Evolutionary conservation across 2,329 filamentous ascomycete species (phyloP).

Genomic region (Pseudopithomyces chartarum): DNA sequence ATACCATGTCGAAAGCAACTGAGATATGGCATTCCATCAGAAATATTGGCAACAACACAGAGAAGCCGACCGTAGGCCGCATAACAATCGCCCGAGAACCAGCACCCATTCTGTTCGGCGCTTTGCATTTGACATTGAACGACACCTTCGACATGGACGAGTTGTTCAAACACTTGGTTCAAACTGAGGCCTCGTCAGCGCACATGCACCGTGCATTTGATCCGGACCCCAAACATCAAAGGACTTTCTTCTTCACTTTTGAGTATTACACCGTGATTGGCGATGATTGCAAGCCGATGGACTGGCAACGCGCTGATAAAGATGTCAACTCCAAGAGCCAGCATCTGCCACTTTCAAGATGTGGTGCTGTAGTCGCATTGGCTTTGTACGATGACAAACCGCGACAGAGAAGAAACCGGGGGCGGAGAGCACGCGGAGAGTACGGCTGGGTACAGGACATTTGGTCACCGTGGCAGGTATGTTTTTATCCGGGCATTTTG

Average conservation of each 20-base stretch:
- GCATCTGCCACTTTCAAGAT: constrained; percentile 65
- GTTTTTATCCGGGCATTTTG: neutral
- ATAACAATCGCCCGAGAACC: constrained; percentile 67
- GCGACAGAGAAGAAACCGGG: constrained; percentile 55
- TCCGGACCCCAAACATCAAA: constrained; percentile 53
- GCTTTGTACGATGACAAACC: constrained; percentile 60
- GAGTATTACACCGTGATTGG: constrained; percentile 69
- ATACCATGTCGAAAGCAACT: constrained; percentile 40
- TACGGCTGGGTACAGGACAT: constrained; percentile 62
- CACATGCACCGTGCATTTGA: constrained; percentile 59
- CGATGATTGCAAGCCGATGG: constrained; percentile 60
- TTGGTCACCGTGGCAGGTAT: constrained; percentile 65
- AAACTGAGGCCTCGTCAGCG: constrained; percentile 51
- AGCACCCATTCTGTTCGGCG: constrained; percentile 63
- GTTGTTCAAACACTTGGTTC: constrained; percentile 60
- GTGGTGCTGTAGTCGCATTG: constrained; percentile 64
- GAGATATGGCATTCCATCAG: constrained; percentile 38
- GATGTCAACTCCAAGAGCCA: constrained; percentile 46
- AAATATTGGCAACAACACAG: constrained; percentile 44
- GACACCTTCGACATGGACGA: constrained; percentile 67
- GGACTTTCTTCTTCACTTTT: constrained; percentile 66
- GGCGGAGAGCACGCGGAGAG: constrained; percentile 53
- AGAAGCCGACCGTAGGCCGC: constrained; percentile 56
- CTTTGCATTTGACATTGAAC: constrained; percentile 63
- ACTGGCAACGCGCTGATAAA: constrained; percentile 64